These are phyloP conservation scores for Cunninghamia lanceolata DNA, from an alignment of 75 land plant species.

Conservation along the genomic window DNA sequence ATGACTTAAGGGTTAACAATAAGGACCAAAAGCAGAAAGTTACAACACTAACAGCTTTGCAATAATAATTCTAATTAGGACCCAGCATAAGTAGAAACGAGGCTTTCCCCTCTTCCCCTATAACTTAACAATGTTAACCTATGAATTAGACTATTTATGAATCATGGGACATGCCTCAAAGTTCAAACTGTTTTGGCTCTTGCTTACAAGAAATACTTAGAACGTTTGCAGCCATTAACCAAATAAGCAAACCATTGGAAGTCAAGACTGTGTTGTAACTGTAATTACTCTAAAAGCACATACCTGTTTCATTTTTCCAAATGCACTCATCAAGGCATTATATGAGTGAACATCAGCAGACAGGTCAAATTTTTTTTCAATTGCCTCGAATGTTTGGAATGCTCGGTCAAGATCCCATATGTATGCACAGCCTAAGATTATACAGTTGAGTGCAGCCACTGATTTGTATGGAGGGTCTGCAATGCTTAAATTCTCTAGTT, in stretches of 20 bases:
- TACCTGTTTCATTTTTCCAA: slow-evolving; percentile 88
- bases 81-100: neutral
- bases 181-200: neutral
- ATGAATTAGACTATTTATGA: neutral
- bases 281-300: neutral
- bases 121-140: neutral
- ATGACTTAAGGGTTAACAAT: neutral
- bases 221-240: neutral
- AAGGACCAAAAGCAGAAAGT: neutral
- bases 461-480: slow-evolving; percentile 65
- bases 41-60: neutral
- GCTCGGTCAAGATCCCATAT: slow-evolving; percentile 95
- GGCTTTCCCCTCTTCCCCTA: neutral
- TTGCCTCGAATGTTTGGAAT: slow-evolving; percentile 94
- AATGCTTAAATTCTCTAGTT: slow-evolving; percentile 64
- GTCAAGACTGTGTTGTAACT: neutral
- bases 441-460: slow-evolving; percentile 90
- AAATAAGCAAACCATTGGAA: neutral
- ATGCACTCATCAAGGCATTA: slow-evolving; percentile 86
- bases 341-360: slow-evolving; percentile 87
- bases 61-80: neutral
- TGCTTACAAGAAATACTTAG: neutral
- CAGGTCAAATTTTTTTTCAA: slow-evolving; percentile 61
- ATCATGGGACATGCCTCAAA: neutral
- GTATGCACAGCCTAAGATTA: slow-evolving; percentile 88